phyloP scores from a whole-genome alignment of 1,284 basidiomycete species.

The Trichosporon asahii region DNA sequence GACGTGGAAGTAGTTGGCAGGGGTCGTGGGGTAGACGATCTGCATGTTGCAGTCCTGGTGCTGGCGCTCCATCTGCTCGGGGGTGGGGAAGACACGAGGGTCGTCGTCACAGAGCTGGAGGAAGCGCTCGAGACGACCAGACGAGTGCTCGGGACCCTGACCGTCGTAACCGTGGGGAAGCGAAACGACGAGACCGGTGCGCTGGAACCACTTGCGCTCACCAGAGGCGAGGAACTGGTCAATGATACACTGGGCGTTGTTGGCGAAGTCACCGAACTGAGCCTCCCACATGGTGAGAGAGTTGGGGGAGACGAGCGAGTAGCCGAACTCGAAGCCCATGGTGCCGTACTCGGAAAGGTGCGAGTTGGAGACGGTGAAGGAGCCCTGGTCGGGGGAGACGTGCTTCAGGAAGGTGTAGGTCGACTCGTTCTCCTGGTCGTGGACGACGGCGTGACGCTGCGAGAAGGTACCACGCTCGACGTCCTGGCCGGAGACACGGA shows the following conservation, averaged over 20 bases:
- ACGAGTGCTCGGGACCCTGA: slow-evolving; percentile 98
- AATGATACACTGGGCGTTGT: slow-evolving; percentile 96
- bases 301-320: slow-evolving; percentile 95
- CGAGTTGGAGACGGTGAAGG: slow-evolving; percentile 94
- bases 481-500: slow-evolving; percentile 96
- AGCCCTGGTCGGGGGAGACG: slow-evolving; percentile 79
- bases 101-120: slow-evolving; percentile 97
- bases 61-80: slow-evolving; percentile 86
- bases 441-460: slow-evolving; percentile 95
- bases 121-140: slow-evolving; percentile 93
- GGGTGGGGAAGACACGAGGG: slow-evolving; percentile 82
- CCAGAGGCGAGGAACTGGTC: slow-evolving; percentile 98
- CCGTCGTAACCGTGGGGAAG: slow-evolving; percentile 98
- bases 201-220: slow-evolving; percentile 97
- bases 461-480: slow-evolving; percentile 99
- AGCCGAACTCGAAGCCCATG: slow-evolving; percentile 97
- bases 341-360: slow-evolving; percentile 93
- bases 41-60: slow-evolving; percentile 99
- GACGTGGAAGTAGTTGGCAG: slow-evolving; percentile 94
- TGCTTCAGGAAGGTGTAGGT: slow-evolving; percentile 88
- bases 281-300: slow-evolving; percentile 97
- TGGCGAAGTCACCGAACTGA: slow-evolving; percentile 97
- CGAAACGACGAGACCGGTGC: slow-evolving; percentile 86
- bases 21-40: slow-evolving; percentile 91
- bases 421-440: slow-evolving; percentile 90